Percentiles rank a stretch among this genome's conserved stretches.
phyloP scores from a whole-genome alignment of 148 eudicot species.

The Chenopodium berlandieri region DNA sequence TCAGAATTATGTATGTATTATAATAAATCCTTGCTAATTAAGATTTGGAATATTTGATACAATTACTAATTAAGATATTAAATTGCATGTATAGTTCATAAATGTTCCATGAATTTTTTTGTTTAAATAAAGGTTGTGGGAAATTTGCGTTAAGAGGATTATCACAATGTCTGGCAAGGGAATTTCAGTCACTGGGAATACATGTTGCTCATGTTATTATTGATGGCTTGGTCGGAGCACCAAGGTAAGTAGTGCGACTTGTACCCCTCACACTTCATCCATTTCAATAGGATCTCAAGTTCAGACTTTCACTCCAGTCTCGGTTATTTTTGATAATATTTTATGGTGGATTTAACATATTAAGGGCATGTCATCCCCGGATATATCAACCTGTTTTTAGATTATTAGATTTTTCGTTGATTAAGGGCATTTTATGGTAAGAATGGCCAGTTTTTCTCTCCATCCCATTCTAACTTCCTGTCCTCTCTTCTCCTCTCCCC shows the following conservation, averaged over 20 bases:
- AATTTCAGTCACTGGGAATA: slow-evolving; percentile 67
- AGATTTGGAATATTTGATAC: background rate
- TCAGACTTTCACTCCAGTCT: background rate
- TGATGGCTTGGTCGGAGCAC: slow-evolving; percentile 63
- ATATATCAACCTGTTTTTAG: no score
- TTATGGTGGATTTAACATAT: background rate
- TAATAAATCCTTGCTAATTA: background rate
- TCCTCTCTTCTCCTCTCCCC: no score
- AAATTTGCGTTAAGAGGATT: slow-evolving; percentile 80
- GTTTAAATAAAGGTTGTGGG: slow-evolving; percentile 55
- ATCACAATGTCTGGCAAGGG: slow-evolving; percentile 77
- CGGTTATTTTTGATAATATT: no score
- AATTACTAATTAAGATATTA: no score
- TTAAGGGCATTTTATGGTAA: no score
- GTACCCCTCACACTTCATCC: background rate
- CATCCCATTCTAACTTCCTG: no score
- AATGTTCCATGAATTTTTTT: background rate
- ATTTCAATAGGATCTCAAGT: background rate
- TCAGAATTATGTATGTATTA: slow-evolving; percentile 58
- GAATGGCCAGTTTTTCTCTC: no score
- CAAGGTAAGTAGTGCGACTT: slow-evolving; percentile 36
- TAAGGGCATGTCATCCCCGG: background rate
- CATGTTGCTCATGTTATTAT: slow-evolving; percentile 81
- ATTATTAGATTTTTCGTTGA: no score
- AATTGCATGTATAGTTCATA: background rate